Evolutionary conservation across 1,139 yeast species (phyloP), one percentile per base, ranked within the genome.

Genomic region (Candida sanyaensis): DNA sequence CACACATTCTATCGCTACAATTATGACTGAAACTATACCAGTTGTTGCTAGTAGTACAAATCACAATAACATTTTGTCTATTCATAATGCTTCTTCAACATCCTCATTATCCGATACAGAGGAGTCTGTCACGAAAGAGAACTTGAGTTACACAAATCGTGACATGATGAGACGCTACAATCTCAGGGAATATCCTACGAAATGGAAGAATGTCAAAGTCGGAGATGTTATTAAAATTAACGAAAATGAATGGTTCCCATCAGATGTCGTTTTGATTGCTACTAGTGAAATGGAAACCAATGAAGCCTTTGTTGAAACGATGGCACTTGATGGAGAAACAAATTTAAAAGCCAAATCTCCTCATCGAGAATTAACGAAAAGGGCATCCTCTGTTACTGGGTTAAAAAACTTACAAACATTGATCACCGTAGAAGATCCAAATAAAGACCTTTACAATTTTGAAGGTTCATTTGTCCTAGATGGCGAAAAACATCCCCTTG

Each of bases 321-420:
- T 93, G 93, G 99, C 97, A 0, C 73, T 93, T 42, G 99, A 93
- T 66, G 99, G 99, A 44, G 99, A 93, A 66, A 93, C 98, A 0
- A 92, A 91, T 60, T 73, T 93, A 52, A 93, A 93, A 64, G 77
- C 88, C 5, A 84, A 82, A 57, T 70, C 71, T 24, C 89, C 97
- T 0, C 86, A 86, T 51, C 72, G 78, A 1, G 88, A 85, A 50
- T 54, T 89, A 6, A 75, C n/a, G n/a, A 75, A 78, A 32, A 52
- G 63, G 12, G 70, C 84, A 37, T 69, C 77, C 9, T 72, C 76
- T 6, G 85, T 82, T 0, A 66, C 77, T 1, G 81, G 80, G 0
- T 63, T 91, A 47, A 78, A 76, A 32, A 67, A 71, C 37, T 63
- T 83, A 12, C 70, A 75, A 27, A 83, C 83, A 1, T 64, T 78